A percentile compares a stretch with the other conserved stretches of the same genome.
Evolutionary conservation across 371 early-diverging fungal genomes (phyloP).

Genomic region (Rhizomucor pusillus): DNA sequence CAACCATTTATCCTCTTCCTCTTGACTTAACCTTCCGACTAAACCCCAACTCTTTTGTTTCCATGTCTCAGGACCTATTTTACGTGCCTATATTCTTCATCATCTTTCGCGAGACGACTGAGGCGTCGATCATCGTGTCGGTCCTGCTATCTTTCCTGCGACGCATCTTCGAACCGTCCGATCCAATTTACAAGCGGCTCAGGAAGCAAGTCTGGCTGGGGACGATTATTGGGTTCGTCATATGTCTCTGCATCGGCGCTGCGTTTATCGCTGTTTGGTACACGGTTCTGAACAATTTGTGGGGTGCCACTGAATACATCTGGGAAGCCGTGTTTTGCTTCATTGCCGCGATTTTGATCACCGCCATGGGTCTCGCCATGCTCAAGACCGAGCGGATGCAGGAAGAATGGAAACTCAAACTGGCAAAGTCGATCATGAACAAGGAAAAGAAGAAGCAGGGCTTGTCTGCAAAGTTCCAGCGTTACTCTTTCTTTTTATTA

Average conservation of each 20-base stretch:
- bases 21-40: too few species aligned
- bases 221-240: slow-evolving; percentile 49
- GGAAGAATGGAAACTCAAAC: slow-evolving; percentile 65
- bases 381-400: slow-evolving; percentile 65
- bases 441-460: slow-evolving; percentile 13
- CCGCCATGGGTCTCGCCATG: slow-evolving; percentile 73
- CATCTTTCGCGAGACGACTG: slow-evolving; percentile 80
- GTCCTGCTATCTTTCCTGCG: slow-evolving; percentile 72
- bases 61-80: slow-evolving; percentile 52
- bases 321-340: slow-evolving; percentile 81
- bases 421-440: slow-evolving; percentile 54
- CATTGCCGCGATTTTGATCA: slow-evolving; percentile 67
- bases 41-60: too few species aligned
- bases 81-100: slow-evolving; percentile 83
- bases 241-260: slow-evolving; percentile 69
- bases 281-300: slow-evolving; percentile 59
- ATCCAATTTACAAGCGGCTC: slow-evolving; percentile 40
- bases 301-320: slow-evolving; percentile 68
- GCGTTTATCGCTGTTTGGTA: slow-evolving; percentile 75
- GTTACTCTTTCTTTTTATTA: slow-evolving; percentile 68
- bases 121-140: slow-evolving; percentile 80
- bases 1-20: too few species aligned
- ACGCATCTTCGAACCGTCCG: slow-evolving; percentile 51
- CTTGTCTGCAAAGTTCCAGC: slow-evolving; percentile 27
- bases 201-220: slow-evolving; percentile 68